A percentile compares a stretch with the other conserved stretches of the same genome.
Evolutionary conservation across 805 yeast genomes (phyloP).

Genomic region (Wickerhamiella bombiphila): DNA sequence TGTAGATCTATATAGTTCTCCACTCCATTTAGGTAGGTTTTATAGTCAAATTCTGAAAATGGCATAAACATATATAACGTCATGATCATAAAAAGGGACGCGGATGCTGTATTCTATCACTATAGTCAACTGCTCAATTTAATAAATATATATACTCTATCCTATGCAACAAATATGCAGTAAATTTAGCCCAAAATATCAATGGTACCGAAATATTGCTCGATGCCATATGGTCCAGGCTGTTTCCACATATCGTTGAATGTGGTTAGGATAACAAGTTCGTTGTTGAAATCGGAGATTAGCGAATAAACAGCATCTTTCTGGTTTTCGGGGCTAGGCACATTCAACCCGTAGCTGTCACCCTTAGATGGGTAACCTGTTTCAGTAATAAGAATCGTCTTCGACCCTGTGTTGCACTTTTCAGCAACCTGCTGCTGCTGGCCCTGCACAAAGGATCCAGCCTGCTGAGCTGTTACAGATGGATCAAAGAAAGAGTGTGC

Average conservation of each 20-base stretch:
- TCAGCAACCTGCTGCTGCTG: slow-evolving; percentile 43
- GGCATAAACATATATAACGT: neutral
- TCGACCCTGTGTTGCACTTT: slow-evolving; percentile 36
- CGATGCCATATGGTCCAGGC: slow-evolving; percentile 74
- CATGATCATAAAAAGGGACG: neutral
- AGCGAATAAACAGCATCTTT: slow-evolving; percentile 50
- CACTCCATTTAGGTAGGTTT: no score
- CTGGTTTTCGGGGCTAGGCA: slow-evolving; percentile 62
- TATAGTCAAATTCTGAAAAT: no score
- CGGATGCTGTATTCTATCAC: neutral
- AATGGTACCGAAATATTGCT: slow-evolving; percentile 63
- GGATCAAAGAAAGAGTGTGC: slow-evolving; percentile 72
- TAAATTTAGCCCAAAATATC: slow-evolving; percentile 16
- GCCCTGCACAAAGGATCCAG: slow-evolving; percentile 56
- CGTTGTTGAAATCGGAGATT: slow-evolving; percentile 36
- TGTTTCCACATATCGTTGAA: slow-evolving; percentile 75
- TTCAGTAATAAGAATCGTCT: slow-evolving; percentile 52
- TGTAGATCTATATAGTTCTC: no score
- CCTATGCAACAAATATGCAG: neutral
- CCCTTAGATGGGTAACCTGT: slow-evolving; percentile 85
- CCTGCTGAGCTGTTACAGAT: slow-evolving; percentile 41
- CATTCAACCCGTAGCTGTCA: slow-evolving; percentile 50
- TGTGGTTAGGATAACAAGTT: slow-evolving; percentile 58
- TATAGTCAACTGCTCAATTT: no score
- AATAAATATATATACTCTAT: neutral